A percentile compares a stretch with the other conserved stretches of the same genome.
phyloP scores from a whole-genome alignment of 805 yeast genomes.

The Suhomyces vadensis region DNA sequence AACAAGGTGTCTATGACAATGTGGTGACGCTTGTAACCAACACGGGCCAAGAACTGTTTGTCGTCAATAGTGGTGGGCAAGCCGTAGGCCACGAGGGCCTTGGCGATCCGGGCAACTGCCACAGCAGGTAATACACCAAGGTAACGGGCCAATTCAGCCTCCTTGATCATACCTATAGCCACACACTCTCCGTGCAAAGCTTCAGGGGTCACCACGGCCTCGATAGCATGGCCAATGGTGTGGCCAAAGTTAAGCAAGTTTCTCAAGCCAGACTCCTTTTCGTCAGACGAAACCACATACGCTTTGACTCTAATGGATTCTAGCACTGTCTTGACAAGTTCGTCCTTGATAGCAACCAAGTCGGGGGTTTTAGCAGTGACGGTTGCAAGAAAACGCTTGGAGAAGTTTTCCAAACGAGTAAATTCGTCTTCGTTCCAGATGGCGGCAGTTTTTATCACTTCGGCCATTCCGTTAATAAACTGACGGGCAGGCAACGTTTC shows the following conservation, averaged over 20 bases:
- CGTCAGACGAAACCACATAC: constrained; percentile 89
- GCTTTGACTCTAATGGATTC: constrained; percentile 92
- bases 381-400: constrained; percentile 67
- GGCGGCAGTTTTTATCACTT: constrained; percentile 96
- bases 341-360: constrained; percentile 66
- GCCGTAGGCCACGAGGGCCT: constrained; percentile 81
- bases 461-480: constrained; percentile 97
- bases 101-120: constrained; percentile 86
- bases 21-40: constrained; percentile 59
- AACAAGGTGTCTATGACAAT: constrained; percentile 78
- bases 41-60: constrained; percentile 58
- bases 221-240: constrained; percentile 96
- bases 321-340: constrained; percentile 72
- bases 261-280: constrained; percentile 91
- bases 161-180: constrained; percentile 92
- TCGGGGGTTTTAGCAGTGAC: constrained; percentile 50
- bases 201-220: constrained; percentile 95
- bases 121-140: constrained; percentile 86
- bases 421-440: constrained; percentile 94
- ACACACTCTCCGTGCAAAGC: constrained; percentile 98
- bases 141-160: constrained; percentile 93
- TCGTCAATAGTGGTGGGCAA: constrained; percentile 81
- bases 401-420: constrained; percentile 75
- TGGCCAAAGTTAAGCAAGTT: constrained; percentile 94
- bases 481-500: constrained; percentile 90